Evolutionary conservation across 345 rosid genomes (phyloP), one percentile per base, ranked within the genome.

Genomic region (Brassica nigra): DNA sequence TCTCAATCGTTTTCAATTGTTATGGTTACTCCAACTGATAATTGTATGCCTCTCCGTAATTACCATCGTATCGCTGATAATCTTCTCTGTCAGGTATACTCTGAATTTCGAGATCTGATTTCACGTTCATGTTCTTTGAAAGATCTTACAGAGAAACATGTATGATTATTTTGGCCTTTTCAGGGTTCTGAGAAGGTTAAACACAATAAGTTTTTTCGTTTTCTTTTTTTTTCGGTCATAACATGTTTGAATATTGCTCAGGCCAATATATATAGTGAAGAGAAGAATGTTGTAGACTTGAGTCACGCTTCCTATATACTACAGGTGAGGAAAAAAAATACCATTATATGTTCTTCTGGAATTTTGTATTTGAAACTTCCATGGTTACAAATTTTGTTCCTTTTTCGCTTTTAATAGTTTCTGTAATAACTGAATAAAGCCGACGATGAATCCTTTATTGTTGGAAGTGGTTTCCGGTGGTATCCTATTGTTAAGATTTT

Each of bases 341-440:
- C 6, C 36, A 33, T 7, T 33, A 39, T 39, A 2, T 2, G 47
- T 36, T 36, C 10, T 36, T 36, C 42, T 36, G 0, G 8, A 7
- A 36, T 7, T 36, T 36, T 36, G 2, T 36, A 33, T 33, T 33
- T 33, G 36, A 33, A 33, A 33, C 1, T 33, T 33, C 36, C 36
- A 33, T 33, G 7, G 36, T 33, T 33, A 33, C 36, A 33, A 33
- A 33, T 33, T 33, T 33, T 33, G 36, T 33, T 33, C 36, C 36
- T 31, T 33, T 33, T 31, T 33, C 1, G 36, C 36, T 33, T 7
- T 33, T 33, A 33, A 33, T 33, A 33, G 36, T 0, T 33, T 33
- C 36, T 33, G 34, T 31, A 31, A 31, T 31, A 91, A 78, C 81
- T 87, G 61, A 89, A 91, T 74, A 84, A 66, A 76, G 81, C 71